Percentiles rank a stretch among this genome's conserved stretches.
phyloP scores from a whole-genome alignment of 2,329 filamentous ascomycete species.

The Pestalotiopsis sp. region DNA sequence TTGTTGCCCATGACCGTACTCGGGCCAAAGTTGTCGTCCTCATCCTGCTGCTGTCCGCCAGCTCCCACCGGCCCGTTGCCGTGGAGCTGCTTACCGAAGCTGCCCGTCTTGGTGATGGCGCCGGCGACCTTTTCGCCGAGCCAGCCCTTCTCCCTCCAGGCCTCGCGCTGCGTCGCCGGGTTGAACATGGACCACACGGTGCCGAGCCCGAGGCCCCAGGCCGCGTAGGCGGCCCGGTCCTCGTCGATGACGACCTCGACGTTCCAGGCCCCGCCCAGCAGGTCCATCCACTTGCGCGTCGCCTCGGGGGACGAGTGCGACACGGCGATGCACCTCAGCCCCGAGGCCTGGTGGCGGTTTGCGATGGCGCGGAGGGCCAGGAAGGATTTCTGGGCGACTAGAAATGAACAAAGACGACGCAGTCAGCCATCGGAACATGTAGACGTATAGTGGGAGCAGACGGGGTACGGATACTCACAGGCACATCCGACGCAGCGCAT shows the following conservation, averaged over 20 bases:
- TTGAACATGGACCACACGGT: constrained; percentile 53
- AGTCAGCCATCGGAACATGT: not conserved
- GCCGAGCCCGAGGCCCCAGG: constrained; percentile 57
- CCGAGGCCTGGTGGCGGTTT: constrained; percentile 45
- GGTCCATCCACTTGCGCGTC: constrained; percentile 57
- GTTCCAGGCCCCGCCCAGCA: constrained; percentile 58
- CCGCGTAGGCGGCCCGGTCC: constrained; percentile 55
- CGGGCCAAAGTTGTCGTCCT: constrained; percentile 34
- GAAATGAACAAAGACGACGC: not conserved
- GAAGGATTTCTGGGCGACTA: constrained; percentile 59
- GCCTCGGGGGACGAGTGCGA: constrained; percentile 59
- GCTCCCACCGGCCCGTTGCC: constrained; percentile 16
- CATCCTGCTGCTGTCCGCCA: constrained; percentile 37
- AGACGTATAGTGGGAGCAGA: constrained; percentile 9
- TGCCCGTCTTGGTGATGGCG: constrained; percentile 39
- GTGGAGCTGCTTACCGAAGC: constrained; percentile 1
- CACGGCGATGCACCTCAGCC: constrained; percentile 55
- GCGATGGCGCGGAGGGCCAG: constrained; percentile 55
- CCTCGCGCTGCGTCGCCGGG: constrained; percentile 51
- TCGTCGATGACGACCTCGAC: constrained; percentile 57
- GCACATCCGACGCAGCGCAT: constrained; percentile 57
- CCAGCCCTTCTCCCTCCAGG: constrained; percentile 57
- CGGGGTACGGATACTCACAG: constrained; percentile 38
- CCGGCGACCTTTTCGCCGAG: constrained; percentile 50
- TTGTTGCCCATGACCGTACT: constrained; percentile 53